phyloP scores from a whole-genome alignment of 768 basidiomycete species.

The Leccinum olivaceopallidum region DNA sequence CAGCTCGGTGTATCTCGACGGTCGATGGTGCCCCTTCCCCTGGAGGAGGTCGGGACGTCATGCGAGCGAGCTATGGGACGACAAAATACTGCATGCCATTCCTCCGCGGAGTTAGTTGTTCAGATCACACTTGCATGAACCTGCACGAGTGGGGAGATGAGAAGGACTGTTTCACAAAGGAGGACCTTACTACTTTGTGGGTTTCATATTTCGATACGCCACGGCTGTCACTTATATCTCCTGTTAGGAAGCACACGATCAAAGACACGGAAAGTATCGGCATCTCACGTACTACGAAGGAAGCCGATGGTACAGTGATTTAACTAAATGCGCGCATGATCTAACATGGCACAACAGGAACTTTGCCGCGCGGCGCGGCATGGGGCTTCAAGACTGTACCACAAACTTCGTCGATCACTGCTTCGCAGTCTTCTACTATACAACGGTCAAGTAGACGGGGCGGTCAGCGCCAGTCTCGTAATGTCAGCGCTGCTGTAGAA shows the following conservation, averaged over 20 bases:
- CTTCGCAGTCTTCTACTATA: constrained; percentile 22
- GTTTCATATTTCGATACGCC: constrained; percentile 29
- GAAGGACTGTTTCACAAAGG: constrained; percentile 96
- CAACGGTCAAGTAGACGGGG: constrained; percentile 46
- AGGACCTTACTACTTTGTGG: constrained; percentile 90
- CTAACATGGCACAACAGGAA: constrained; percentile 30
- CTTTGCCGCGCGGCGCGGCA: constrained; percentile 67
- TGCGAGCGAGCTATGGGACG: constrained; percentile 94
- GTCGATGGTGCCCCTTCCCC: constrained; percentile 92
- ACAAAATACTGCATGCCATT: constrained; percentile 98
- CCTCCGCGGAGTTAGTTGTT: constrained; percentile 80
- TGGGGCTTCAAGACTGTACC: constrained; percentile 53
- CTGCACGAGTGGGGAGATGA: constrained; percentile 99
- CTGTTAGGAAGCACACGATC: constrained; percentile 82
- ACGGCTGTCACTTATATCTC: constrained; percentile 3
- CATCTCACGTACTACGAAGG: constrained; percentile 54
- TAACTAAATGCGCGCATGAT: neutral
- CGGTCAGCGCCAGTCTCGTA: constrained; percentile 50
- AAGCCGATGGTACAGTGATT: constrained; percentile 51
- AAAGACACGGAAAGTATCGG: constrained; percentile 74
- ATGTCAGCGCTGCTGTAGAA: constrained; percentile 36
- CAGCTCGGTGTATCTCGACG: constrained; percentile 87
- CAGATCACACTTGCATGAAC: constrained; percentile 89
- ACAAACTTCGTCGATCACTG: constrained; percentile 16
- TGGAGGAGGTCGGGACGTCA: constrained; percentile 83